Percentiles rank a stretch among this genome's conserved stretches.
phyloP scores from a whole-genome alignment of 768 basidiomycete genomes.

The Royoungia palumana region DNA sequence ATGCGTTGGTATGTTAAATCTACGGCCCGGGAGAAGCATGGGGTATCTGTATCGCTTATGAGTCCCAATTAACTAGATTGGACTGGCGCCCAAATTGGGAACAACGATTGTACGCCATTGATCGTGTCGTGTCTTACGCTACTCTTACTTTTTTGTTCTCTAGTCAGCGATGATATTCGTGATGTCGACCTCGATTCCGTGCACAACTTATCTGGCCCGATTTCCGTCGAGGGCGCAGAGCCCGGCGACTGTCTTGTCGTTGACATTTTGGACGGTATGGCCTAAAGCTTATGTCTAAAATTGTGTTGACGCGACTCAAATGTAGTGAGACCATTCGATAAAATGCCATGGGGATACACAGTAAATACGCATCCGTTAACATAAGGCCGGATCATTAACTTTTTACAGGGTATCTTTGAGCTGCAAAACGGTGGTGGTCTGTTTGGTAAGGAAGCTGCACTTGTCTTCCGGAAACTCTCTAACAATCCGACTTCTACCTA shows the following conservation, averaged over 20 bases:
- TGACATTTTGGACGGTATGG: constrained; percentile 70
- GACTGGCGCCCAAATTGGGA: constrained; percentile 78
- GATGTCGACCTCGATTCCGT: constrained; percentile 62
- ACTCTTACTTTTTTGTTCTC: background rate
- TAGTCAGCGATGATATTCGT: constrained; percentile 65
- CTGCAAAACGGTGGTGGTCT: constrained; percentile 69
- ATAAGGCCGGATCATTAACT: background rate
- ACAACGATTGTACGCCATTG: constrained; percentile 56
- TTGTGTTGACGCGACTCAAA: background rate
- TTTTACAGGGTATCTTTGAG: constrained; percentile 66
- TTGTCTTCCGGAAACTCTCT: background rate
- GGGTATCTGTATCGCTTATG: background rate
- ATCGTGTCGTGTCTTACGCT: background rate
- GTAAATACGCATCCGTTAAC: constrained; percentile 28
- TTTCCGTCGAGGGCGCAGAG: constrained; percentile 71
- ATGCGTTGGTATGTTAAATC: constrained; percentile 50
- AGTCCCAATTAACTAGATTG: constrained; percentile 46
- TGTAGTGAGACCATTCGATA: constrained; percentile 60
- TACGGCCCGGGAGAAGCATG: background rate
- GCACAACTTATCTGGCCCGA: constrained; percentile 75
- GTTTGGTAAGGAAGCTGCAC: constrained; percentile 44
- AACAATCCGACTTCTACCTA: constrained; percentile 16
- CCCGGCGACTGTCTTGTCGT: constrained; percentile 79
- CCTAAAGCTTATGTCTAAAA: background rate
- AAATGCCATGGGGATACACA: constrained; percentile 83